A percentile compares a stretch with the other conserved stretches of the same genome.
Conservation (phyloP, 1,284 basidiomycete genomes). For the Leccinum insolens region DNA sequence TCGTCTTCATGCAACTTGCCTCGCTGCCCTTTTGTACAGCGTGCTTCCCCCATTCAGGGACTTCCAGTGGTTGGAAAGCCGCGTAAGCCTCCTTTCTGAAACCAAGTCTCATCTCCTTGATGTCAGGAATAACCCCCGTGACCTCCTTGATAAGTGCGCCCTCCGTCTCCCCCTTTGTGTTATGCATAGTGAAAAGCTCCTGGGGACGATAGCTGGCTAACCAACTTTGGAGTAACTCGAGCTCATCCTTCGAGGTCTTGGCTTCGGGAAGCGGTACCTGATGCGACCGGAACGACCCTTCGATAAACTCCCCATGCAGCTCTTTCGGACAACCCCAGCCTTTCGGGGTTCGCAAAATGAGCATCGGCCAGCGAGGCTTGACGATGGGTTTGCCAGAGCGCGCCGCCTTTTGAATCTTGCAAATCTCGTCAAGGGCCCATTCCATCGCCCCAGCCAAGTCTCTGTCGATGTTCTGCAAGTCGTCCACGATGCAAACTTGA, state of each 20-base stretch:
- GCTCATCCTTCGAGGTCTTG: conserved; percentile 65
- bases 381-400: conserved; percentile 73
- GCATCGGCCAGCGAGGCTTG: conserved; percentile 87
- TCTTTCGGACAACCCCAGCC: conserved; percentile 72
- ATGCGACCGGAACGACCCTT: conserved; percentile 77
- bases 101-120: conserved; percentile 60
- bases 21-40: conserved; percentile 57
- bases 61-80: conserved; percentile 59
- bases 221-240: conserved; percentile 69
- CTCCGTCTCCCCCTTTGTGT: conserved; percentile 21
- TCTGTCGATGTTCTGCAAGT: conserved; percentile 64
- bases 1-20: conserved; percentile 78
- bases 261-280: conserved; percentile 82
- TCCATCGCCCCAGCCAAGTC: conserved; percentile 81
- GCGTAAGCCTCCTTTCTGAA: conserved; percentile 69
- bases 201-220: conserved; percentile 64
- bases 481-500: conserved; percentile 81
- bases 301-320: conserved; percentile 69
- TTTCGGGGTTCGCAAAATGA: conserved; percentile 85
- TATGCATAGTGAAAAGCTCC: conserved; percentile 58
- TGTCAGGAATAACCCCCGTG: conserved; percentile 58
- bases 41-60: conserved; percentile 69
- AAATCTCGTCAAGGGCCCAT: conserved; percentile 81
- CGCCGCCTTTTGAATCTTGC: conserved; percentile 78
- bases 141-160: conserved; percentile 56